Conservation (phyloP, 1,284 basidiomycete species). For the Fomes fomentarius region DNA sequence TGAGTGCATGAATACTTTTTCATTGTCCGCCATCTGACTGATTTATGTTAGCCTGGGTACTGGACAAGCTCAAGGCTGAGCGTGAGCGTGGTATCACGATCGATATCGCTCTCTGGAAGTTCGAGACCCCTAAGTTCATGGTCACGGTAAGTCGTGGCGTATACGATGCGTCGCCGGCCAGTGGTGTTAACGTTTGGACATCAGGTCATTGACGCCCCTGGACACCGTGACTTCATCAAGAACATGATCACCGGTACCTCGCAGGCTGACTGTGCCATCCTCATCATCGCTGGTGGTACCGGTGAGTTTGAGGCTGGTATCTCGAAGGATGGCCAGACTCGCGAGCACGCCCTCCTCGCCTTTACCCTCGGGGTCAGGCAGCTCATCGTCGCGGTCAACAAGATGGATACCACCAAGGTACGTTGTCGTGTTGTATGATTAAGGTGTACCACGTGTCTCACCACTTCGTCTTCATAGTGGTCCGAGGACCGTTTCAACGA, state of each 20-base stretch:
- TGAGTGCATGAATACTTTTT: constrained; percentile 41
- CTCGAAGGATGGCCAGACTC: constrained; percentile 99
- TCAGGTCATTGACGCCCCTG: constrained; percentile 96
- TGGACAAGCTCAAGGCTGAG: constrained; percentile 99
- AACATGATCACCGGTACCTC: constrained; percentile 99
- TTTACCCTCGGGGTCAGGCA: constrained; percentile 99
- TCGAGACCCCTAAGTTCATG: constrained; percentile 94
- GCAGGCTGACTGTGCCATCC: constrained; percentile 99
- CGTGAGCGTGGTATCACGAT: constrained; percentile 99
- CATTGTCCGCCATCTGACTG: constrained; percentile 19
- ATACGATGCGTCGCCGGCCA: no score
- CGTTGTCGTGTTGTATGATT: constrained; percentile 12
- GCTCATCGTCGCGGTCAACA: constrained; percentile 99
- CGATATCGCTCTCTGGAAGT: constrained; percentile 99
- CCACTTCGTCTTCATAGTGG: constrained; percentile 76
- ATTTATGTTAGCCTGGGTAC: constrained; percentile 86
- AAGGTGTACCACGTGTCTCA: constrained; percentile 1
- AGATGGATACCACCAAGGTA: constrained; percentile 98
- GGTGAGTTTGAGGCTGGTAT: constrained; percentile 99
- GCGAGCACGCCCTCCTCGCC: constrained; percentile 99
- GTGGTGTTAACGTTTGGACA: no score
- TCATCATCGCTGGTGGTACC: constrained; percentile 99
- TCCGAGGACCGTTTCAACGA: constrained; percentile 99
- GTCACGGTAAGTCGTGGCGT: constrained; percentile 82
- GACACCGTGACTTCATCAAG: constrained; percentile 99